Conservation (phyloP, 441 rosid genomes). For the Euphorbia celastroides region DNA sequence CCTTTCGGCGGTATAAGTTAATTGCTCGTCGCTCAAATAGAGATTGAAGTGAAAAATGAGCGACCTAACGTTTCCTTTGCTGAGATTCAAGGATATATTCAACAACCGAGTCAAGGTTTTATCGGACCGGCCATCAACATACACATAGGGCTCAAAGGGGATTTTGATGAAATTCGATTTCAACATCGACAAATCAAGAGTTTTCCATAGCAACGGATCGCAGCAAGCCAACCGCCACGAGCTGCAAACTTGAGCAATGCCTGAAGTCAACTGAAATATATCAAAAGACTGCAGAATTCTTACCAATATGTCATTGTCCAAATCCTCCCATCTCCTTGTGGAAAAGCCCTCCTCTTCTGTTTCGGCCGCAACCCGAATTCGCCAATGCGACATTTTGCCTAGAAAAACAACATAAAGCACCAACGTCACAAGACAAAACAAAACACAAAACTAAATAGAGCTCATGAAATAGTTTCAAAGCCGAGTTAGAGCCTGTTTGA, state of each 20-base stretch:
- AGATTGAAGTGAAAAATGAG: conserved; percentile 64
- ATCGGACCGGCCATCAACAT: conserved; percentile 55
- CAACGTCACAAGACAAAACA: neutral
- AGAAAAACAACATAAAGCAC: conserved; percentile 8
- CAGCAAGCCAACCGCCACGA: conserved; percentile 72
- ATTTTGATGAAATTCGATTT: conserved; percentile 64
- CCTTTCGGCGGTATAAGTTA: conserved; percentile 83
- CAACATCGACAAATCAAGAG: conserved; percentile 66
- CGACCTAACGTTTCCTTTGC: conserved; percentile 47
- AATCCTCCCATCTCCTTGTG: conserved; percentile 71
- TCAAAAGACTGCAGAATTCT: conserved; percentile 53
- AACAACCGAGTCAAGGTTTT: conserved; percentile 44
- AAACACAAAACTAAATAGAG: too few relatives aligned
- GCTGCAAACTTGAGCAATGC: conserved; percentile 70
- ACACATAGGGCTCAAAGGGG: conserved; percentile 69
- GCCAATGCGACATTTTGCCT: conserved; percentile 26
- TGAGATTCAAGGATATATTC: conserved; percentile 64
- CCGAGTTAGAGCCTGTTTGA: neutral
- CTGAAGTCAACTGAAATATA: conserved; percentile 51
- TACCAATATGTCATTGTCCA: conserved; percentile 65
- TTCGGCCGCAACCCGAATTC: conserved; percentile 4
- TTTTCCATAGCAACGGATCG: conserved; percentile 77
- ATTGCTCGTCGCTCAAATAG: conserved; percentile 61
- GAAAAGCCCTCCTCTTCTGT: conserved; percentile 46
- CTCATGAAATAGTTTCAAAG: neutral